These are phyloP conservation scores for Barnettozyma pratensis DNA, from an alignment of 805 yeast species.

Conservation along the genomic window DNA sequence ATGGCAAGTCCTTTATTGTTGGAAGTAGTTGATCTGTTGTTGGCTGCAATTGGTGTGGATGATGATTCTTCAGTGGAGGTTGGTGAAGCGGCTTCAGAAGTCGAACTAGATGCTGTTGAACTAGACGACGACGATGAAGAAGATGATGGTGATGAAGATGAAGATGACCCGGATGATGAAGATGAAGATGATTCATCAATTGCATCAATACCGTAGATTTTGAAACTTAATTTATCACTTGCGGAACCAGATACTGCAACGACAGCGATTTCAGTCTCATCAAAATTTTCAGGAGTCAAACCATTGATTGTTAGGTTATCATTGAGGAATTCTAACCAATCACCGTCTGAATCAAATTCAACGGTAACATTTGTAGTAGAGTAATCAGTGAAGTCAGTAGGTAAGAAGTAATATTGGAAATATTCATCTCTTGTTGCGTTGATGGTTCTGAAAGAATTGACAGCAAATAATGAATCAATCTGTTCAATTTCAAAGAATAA, in stretches of 20 bases:
- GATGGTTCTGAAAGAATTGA: slow-evolving; percentile 44
- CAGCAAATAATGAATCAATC: slow-evolving; percentile 50
- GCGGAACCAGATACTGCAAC: slow-evolving; percentile 33
- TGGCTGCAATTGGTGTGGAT: slow-evolving; percentile 4
- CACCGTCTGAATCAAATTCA: slow-evolving; percentile 32
- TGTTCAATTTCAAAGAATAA: slow-evolving; percentile 54
- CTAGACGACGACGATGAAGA: slow-evolving; percentile 24
- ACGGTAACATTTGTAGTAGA: slow-evolving; percentile 45
- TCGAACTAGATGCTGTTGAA: slow-evolving; percentile 20
- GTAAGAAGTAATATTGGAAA: slow-evolving; percentile 51
- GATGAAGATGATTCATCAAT: slow-evolving; percentile 10
- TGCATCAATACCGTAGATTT: slow-evolving; percentile 45
- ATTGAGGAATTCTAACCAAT: slow-evolving; percentile 64
- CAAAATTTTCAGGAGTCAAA: slow-evolving; percentile 48
- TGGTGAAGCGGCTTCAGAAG: slow-evolving; percentile 22
- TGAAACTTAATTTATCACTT: slow-evolving; percentile 39
- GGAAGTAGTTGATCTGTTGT: slow-evolving; percentile 13
- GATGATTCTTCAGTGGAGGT: slow-evolving; percentile 19
- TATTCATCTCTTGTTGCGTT: slow-evolving; percentile 65
- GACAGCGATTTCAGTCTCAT: slow-evolving; percentile 34
- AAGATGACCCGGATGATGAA: slow-evolving; percentile 19
- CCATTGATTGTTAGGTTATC: slow-evolving; percentile 68
- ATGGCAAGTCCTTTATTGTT: slow-evolving; percentile 65
- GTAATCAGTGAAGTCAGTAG: slow-evolving; percentile 52
- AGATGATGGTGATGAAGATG: slow-evolving; percentile 22